Conservation (phyloP, 2,329 filamentous ascomycete genomes). For the Pseudogymnoascus sp. region DNA sequence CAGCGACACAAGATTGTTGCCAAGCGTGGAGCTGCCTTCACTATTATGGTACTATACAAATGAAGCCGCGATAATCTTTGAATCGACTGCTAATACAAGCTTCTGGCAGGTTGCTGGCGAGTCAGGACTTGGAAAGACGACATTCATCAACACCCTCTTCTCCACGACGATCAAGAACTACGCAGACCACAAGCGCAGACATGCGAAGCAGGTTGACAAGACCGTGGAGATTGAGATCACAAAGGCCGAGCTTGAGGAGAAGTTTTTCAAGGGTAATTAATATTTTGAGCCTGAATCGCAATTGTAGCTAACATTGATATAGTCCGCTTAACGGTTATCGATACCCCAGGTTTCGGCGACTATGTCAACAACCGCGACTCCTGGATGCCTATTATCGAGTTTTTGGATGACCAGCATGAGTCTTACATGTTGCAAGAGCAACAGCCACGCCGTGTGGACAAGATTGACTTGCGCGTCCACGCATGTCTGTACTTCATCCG, state of each 20-base stretch:
- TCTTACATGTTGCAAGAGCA: conserved; percentile 99
- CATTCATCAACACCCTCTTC: conserved; percentile 99
- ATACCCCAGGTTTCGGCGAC: conserved; percentile 97
- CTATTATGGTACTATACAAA: conserved; percentile 72
- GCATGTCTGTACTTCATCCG: conserved; percentile 98
- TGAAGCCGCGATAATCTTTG: conserved; percentile 20
- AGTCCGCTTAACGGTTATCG: conserved; percentile 98
- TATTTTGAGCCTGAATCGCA: not conserved
- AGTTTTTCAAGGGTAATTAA: conserved; percentile 95
- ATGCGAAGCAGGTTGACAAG: conserved; percentile 99
- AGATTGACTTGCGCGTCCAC: conserved; percentile 98
- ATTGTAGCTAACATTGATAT: conserved; percentile 20
- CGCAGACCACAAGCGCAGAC: conserved; percentile 97
- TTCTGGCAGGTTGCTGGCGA: conserved; percentile 79
- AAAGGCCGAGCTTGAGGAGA: conserved; percentile 99
- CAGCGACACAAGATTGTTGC: conserved; percentile 69
- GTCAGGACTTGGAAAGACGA: conserved; percentile 97
- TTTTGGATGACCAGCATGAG: conserved; percentile 99
- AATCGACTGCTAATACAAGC: conserved; percentile 2
- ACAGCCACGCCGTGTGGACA: conserved; percentile 93
- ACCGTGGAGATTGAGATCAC: conserved; percentile 99
- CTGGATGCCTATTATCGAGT: conserved; percentile 99
- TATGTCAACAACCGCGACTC: conserved; percentile 99
- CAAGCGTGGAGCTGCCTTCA: conserved; percentile 92
- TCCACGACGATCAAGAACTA: conserved; percentile 99